Evolutionary conservation across 345 rosid species (phyloP).

Genomic region (Acer yangbiense): DNA sequence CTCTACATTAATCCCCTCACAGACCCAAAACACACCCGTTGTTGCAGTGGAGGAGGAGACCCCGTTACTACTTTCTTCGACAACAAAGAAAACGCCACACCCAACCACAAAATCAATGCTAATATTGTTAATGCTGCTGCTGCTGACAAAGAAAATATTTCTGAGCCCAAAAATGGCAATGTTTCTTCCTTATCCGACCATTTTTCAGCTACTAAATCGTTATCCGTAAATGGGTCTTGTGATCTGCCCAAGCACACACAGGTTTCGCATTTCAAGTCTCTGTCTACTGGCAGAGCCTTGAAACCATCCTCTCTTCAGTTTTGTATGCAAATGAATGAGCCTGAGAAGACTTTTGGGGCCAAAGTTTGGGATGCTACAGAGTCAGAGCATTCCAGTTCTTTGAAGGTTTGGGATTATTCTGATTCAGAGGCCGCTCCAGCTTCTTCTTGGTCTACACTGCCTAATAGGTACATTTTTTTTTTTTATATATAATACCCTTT

Average conservation of each 20-base stretch:
- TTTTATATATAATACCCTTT: not conserved
- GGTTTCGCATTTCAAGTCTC: conserved; percentile 46
- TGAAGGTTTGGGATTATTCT: conserved; percentile 87
- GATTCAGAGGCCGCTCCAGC: conserved; percentile 97
- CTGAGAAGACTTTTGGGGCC: conserved; percentile 53
- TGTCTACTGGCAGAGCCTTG: conserved; percentile 56
- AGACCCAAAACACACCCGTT: conserved; percentile 38
- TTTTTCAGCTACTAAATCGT: conserved; percentile 38
- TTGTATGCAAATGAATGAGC: conserved; percentile 80
- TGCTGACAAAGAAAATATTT: conserved; percentile 47
- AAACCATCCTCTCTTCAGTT: conserved; percentile 78
- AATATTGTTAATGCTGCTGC: too few relatives aligned
- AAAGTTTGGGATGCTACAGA: conserved; percentile 61
- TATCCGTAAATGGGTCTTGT: conserved; percentile 40
- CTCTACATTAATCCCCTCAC: conserved; percentile 42
- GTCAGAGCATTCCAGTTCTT: conserved; percentile 65
- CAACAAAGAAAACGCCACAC: conserved; percentile 50
- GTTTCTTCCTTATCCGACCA: conserved; percentile 28
- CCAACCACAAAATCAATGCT: not conserved
- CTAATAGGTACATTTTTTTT: conserved; percentile 56
- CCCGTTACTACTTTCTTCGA: conserved; percentile 10
- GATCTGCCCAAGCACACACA: conserved; percentile 26
- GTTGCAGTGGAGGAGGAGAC: conserved; percentile 36
- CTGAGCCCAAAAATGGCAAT: conserved; percentile 27
- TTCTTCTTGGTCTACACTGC: conserved; percentile 90